Base-by-base conservation (phyloP, 805 yeast genomes). In the Ogataea pini region DNA sequence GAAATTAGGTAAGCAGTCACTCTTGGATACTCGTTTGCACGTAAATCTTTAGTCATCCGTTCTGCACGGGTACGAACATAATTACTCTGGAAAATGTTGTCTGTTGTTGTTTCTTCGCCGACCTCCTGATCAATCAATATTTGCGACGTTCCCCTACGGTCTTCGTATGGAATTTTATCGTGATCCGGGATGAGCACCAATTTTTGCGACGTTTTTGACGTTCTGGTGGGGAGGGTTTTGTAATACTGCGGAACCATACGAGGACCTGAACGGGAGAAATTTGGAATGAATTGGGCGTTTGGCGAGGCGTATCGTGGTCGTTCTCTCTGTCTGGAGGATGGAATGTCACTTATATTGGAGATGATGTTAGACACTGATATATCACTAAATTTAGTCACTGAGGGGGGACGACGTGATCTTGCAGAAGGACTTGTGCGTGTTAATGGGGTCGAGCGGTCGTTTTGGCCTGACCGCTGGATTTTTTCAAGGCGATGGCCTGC, bases 1-100 rank as follows among this genome's bases (percentile, higher is more conserved):
- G 96, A 84, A 4, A 91, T 85, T 55, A 89, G 79, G 67, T 92
- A 92, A 1, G 98, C 97, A 0, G 98, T 91, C 47, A 91, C 90
- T 53, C 99, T 69, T 34, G 95, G 82, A 55, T 85, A 77, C 51
- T 82, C 86, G 24, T 76, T 80, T 7, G 82, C 80, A 38, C 88
- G 63, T 25, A 72, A 71, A 33, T 82, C 87, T 56, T 77, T 82
- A 31, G 79, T 75, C 79, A 78, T 73, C 46, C 75, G 65, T 59
- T 79, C 88, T 4, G 83, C 86, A 39, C 67, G 57, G 3, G 73
- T 64, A 40, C 72, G 52, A 9, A 53, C 52, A 38, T 63, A 55
- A 29, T 60, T 57, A 34, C 58, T 60, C 34, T 60, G 63, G 48
- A 68, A 68, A n/a, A 67, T 65, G 43, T 67, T 67, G 28, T 65